phyloP scores from a whole-genome alignment of 148 eudicot genomes.

The Tetragonia tetragonoides region DNA sequence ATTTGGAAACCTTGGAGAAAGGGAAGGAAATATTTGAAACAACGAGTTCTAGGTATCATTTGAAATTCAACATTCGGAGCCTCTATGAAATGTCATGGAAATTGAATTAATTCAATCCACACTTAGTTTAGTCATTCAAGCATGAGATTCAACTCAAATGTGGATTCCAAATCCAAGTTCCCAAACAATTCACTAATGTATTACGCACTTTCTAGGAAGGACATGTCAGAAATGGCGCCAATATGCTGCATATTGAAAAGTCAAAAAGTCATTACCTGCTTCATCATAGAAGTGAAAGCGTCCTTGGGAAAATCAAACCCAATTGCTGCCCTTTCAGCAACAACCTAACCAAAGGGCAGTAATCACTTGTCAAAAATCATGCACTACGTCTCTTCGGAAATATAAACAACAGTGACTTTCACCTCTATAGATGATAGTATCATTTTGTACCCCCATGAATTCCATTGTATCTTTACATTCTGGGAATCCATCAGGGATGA shows the following conservation, averaged over 20 bases:
- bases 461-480: constrained; percentile 98
- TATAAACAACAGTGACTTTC: constrained; percentile 7
- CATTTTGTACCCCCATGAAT: constrained; percentile 91
- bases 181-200: too few species aligned
- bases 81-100: too few species aligned
- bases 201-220: too few species aligned
- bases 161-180: too few species aligned
- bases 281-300: constrained; percentile 92
- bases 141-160: too few species aligned
- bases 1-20: too few species aligned
- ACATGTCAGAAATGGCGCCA: background rate
- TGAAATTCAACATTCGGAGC: too few species aligned
- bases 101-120: too few species aligned
- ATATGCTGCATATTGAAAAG: constrained; percentile 10
- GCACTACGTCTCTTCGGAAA: background rate
- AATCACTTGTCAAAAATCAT: background rate
- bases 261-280: constrained; percentile 44
- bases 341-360: constrained; percentile 46
- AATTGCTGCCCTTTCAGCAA: constrained; percentile 93
- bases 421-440: constrained; percentile 82
- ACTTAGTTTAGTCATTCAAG: too few species aligned
- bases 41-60: too few species aligned
- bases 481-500: constrained; percentile 84
- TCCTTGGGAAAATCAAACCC: constrained; percentile 81
- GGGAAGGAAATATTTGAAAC: too few species aligned